Base-by-base conservation (phyloP, 176 grass and related monocot species). In the Carex parvula region DNA sequence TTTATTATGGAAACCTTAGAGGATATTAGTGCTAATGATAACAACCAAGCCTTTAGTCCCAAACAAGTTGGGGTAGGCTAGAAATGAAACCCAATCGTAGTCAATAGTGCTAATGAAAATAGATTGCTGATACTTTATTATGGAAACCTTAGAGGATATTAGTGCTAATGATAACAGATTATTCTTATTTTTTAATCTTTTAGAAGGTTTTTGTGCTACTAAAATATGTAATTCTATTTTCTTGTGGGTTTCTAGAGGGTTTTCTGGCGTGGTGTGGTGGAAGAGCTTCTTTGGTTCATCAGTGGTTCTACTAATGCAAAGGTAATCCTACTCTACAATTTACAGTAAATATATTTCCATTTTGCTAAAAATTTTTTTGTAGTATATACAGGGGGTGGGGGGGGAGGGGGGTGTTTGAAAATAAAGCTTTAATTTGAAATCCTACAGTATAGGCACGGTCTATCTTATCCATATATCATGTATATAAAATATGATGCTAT, bases 261-360 rank as follows among this genome's bases (percentile, higher is more conserved):
- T 60, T 97, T 97, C 88, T 94, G 94, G 94, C 84, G 91, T 73
- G 94, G 88, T 83, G 89, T 94, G 83, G 82, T 94, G 17, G 94
- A 97, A 90, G 94, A 94, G 88, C 91, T 97, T 26, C 68, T 97
- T 63, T 97, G 94, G 94, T 97, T 97, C 82, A 94, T 97, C 67
- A 94, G 89, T 88, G 94, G 94, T 39, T 97, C 88, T 22, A 97
- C 94, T 66, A 94, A 89, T 84, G 89, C 88, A 54, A 93, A 97
- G 94, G 94, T 93, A 67, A 35, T 17, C 18, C 59, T 13, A 50
- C 33, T 80, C 78, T 11, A 84, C 48, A 85, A 67, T 84, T 79
- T 65, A 77, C 56, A 58, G 1, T 60, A 74, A 81, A 37, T 26
- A 26, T 26, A 71, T 84, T 84, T 22, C 18, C 61, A 84, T 53